Percentiles rank a stretch among this genome's conserved stretches.
phyloP scores from a whole-genome alignment of 176 grass and related monocot genomes.

The Saccharum officinarum region DNA sequence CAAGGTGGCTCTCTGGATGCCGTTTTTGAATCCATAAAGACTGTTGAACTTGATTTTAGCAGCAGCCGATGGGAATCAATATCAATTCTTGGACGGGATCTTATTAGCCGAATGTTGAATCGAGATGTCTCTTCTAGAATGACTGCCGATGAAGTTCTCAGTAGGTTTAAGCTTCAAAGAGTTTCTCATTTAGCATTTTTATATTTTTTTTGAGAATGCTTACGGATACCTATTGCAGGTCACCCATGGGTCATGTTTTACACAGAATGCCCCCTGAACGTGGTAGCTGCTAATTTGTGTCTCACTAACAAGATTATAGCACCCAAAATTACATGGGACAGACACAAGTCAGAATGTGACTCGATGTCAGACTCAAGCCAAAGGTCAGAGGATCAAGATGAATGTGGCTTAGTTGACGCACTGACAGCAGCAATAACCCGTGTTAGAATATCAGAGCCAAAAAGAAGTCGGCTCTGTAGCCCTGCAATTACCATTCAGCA shows the following conservation, averaged over 20 bases:
- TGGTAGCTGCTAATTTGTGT: constrained; percentile 37
- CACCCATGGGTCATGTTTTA: constrained; percentile 83
- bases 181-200: background rate
- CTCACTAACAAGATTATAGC: constrained; percentile 46
- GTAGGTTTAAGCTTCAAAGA: constrained; percentile 41
- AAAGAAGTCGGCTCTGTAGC: constrained; percentile 60
- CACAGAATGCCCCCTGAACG: constrained; percentile 56
- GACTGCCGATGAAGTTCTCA: constrained; percentile 66
- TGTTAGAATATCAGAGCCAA: constrained; percentile 70
- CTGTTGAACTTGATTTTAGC: constrained; percentile 71
- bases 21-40: constrained; percentile 88
- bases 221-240: constrained; percentile 54
- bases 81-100: constrained; percentile 69
- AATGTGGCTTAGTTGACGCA: constrained; percentile 68
- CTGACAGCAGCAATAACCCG: constrained; percentile 66
- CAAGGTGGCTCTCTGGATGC: constrained; percentile 69
- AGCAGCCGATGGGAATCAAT: constrained; percentile 61
- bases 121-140: constrained; percentile 74
- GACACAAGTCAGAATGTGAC: constrained; percentile 40
- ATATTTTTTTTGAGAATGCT: background rate
- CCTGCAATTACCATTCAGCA: constrained; percentile 53
- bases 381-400: constrained; percentile 54
- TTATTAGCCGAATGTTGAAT: constrained; percentile 74
- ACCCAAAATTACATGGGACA: constrained; percentile 43
- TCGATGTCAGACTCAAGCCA: constrained; percentile 46